Evolutionary conservation across 148 eudicot species (phyloP).

Genomic region (Fagopyrum esculentum): DNA sequence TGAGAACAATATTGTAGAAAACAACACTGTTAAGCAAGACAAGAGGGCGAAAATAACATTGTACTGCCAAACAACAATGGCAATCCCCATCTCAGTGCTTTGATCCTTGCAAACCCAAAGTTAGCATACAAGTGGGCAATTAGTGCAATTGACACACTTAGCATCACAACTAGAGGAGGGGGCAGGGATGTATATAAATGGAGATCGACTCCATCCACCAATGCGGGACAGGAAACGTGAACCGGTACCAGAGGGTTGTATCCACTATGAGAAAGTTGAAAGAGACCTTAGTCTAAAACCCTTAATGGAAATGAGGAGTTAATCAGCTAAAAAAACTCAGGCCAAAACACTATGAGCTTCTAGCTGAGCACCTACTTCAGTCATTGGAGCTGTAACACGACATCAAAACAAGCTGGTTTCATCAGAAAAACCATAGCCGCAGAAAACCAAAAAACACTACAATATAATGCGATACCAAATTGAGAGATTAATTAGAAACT

Average conservation of each 20-base stretch:
- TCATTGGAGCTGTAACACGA: not conserved
- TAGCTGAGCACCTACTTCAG: not conserved
- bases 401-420: not conserved
- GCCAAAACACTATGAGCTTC: not conserved
- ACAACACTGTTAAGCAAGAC: slow-evolving; percentile 29
- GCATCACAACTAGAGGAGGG: slow-evolving; percentile 19
- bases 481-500: not conserved
- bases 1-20: no score
- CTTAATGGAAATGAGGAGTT: not conserved
- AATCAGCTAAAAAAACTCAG: not conserved
- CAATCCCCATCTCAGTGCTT: not conserved
- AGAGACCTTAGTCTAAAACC: not conserved
- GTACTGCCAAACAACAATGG: not conserved
- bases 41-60: not conserved
- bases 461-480: not conserved
- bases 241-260: slow-evolving; percentile 62
- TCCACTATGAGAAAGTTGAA: not conserved
- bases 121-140: not conserved
- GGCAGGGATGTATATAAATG: slow-evolving; percentile 76
- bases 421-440: not conserved
- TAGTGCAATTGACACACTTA: not conserved
- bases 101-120: not conserved
- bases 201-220: slow-evolving; percentile 93
- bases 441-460: not conserved
- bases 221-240: slow-evolving; percentile 21